A percentile compares a stretch with the other conserved stretches of the same genome.
phyloP scores from a whole-genome alignment of 192 early-diverging fungal genomes.

The Glomus cerebriforme region DNA sequence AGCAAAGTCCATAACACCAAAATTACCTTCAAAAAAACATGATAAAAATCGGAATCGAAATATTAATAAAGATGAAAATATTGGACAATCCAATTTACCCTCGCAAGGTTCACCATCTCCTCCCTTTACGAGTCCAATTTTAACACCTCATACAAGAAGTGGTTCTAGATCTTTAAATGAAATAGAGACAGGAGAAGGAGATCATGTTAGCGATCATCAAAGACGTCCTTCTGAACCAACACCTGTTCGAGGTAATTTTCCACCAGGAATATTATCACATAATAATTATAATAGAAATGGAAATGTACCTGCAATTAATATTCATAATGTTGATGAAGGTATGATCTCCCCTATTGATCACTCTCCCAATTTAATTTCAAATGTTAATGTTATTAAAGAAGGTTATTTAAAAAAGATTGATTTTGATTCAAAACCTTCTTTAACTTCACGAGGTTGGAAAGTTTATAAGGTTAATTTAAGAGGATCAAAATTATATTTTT shows the following conservation, averaged over 20 bases:
- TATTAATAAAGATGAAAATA: background rate
- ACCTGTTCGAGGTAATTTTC: background rate
- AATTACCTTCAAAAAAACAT: background rate
- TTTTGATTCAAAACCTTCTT: conserved; percentile 59
- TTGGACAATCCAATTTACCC: background rate
- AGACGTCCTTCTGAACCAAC: conserved; percentile 24
- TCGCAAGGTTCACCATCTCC: background rate
- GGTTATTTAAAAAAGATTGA: conserved; percentile 77
- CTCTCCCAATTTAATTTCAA: background rate
- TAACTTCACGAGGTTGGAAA: conserved; percentile 71
- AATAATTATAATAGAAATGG: background rate
- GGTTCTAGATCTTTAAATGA: conserved; percentile 22
- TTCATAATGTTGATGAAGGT: conserved; percentile 11
- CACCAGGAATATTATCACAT: background rate
- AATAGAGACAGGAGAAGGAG: background rate
- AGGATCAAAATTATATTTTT: conserved; percentile 77
- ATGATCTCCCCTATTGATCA: background rate
- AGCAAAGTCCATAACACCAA: conserved; percentile 1
- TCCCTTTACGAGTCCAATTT: background rate
- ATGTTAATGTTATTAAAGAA: conserved; percentile 46
- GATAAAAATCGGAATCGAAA: background rate
- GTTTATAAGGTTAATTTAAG: conserved; percentile 72
- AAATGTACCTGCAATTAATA: conserved; percentile 21
- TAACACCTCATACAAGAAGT: background rate
- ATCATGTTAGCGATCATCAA: conserved; percentile 10